Conservation (phyloP, 129 eudicot genomes). For the Centrapalus pauciflorus region DNA sequence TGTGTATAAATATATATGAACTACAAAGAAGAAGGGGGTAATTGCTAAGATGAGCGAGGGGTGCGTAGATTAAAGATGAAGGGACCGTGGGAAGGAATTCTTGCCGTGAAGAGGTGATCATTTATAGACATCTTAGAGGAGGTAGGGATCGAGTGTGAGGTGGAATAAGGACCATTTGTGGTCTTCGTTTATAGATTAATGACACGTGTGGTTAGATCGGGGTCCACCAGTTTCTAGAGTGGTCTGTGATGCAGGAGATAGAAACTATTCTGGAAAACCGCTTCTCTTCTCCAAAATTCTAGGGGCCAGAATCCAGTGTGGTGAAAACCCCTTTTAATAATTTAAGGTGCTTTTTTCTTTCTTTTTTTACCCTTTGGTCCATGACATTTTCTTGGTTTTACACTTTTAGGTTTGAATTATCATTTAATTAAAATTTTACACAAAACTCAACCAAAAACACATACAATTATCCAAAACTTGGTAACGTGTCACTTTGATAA, state of each 20-base stretch:
- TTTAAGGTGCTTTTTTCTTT: conserved; percentile 15
- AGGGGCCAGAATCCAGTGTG: conserved; percentile 39
- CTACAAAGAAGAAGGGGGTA: not conserved
- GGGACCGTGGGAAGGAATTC: conserved; percentile 33
- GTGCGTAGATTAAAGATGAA: conserved; percentile 24
- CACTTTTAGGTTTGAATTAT: not conserved
- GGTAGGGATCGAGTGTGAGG: conserved; percentile 15
- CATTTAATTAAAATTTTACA: not conserved
- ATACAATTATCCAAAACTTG: too few species aligned
- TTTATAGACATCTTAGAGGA: conserved; percentile 33
- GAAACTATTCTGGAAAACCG: conserved; percentile 1
- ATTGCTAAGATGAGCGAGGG: conserved; percentile 26
- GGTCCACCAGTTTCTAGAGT: conserved; percentile 15
- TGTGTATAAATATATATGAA: too few species aligned
- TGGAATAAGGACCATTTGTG: conserved; percentile 16
- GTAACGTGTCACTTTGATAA: too few species aligned
- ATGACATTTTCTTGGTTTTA: not conserved
- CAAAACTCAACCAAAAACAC: too few species aligned
- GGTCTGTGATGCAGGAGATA: conserved; percentile 7
- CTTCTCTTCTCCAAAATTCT: conserved; percentile 26
- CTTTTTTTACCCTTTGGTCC: conserved; percentile 13
- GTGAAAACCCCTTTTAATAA: conserved; percentile 9
- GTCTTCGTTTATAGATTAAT: not conserved
- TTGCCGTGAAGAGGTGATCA: conserved; percentile 9
- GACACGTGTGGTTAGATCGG: conserved; percentile 15